A percentile compares a stretch with the other conserved stretches of the same genome.
Conservation (phyloP, 768 basidiomycete genomes). For the Phylloporus sp. region DNA sequence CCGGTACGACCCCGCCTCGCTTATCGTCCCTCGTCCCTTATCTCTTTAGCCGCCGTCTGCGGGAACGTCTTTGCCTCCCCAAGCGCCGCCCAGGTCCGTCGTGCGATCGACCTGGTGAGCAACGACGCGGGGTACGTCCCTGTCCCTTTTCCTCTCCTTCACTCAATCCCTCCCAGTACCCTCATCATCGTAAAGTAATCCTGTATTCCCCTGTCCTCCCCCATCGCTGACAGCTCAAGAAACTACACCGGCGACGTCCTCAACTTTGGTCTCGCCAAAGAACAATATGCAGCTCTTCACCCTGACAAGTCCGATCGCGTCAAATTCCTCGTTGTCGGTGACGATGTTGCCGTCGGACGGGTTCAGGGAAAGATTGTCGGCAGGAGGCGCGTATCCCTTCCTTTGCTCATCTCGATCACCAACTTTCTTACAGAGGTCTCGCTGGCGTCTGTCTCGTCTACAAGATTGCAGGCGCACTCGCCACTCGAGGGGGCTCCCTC, state of each 20-base stretch:
- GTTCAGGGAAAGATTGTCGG: constrained; percentile 83
- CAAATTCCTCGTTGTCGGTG: constrained; percentile 79
- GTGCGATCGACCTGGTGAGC: constrained; percentile 71
- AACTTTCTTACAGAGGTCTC: constrained; percentile 52
- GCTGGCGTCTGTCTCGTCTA: constrained; percentile 82
- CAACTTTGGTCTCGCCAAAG: constrained; percentile 86
- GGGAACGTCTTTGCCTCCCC: constrained; percentile 91
- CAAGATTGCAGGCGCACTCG: constrained; percentile 85
- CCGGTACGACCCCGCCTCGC: constrained; percentile 47
- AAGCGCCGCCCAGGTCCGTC: constrained; percentile 75
- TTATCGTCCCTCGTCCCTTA: too few relatives aligned
- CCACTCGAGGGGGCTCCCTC: constrained; percentile 59
- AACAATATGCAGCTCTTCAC: constrained; percentile 69
- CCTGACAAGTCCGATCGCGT: constrained; percentile 63
- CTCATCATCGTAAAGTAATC: constrained; percentile 78
- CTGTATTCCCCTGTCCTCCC: not conserved
- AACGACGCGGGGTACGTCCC: constrained; percentile 61
- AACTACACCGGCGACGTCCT: constrained; percentile 90
- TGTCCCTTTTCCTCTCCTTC: not conserved
- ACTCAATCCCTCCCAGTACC: constrained; percentile 41
- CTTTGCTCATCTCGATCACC: not conserved
- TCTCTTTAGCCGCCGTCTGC: constrained; percentile 80
- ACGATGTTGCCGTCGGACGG: constrained; percentile 83
- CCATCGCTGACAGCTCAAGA: constrained; percentile 33
- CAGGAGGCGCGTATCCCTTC: constrained; percentile 42